Conservation (phyloP, 495 filamentous ascomycete genomes). For the Oidiodendron maius region DNA sequence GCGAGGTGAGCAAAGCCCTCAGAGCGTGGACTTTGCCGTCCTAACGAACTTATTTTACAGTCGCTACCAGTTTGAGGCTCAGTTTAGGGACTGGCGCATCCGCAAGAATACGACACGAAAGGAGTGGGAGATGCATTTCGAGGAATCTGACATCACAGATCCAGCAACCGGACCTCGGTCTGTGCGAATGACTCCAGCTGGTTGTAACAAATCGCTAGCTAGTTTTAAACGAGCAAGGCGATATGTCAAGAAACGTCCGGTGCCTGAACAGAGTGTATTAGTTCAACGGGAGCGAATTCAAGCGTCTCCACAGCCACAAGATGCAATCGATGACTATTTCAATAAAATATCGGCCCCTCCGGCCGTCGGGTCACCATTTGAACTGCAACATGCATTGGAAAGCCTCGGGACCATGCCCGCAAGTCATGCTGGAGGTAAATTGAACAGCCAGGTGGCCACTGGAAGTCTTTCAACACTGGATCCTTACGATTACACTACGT, state of each 20-base stretch:
- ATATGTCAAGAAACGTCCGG: background rate
- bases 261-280: background rate
- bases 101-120: constrained; percentile 1
- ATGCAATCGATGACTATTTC: background rate
- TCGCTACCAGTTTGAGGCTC: constrained; percentile 1
- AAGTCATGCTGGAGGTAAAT: too few species aligned
- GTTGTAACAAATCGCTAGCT: too few species aligned
- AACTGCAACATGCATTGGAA: too few species aligned
- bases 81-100: background rate
- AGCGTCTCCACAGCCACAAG: background rate
- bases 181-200: too few species aligned
- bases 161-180: background rate
- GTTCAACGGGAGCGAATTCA: background rate
- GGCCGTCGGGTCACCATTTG: too few species aligned
- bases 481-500: too few species aligned
- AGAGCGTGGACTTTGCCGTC: background rate
- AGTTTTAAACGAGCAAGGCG: constrained; percentile 1
- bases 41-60: background rate
- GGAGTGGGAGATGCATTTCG: constrained; percentile 3
- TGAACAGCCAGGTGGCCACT: too few species aligned
- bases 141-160: background rate
- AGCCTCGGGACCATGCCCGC: too few species aligned
- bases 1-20: constrained; percentile 1
- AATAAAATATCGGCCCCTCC: too few species aligned
- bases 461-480: too few species aligned